Base-by-base conservation (phyloP, 306 rosid species). In the Mucuna pruriens region DNA sequence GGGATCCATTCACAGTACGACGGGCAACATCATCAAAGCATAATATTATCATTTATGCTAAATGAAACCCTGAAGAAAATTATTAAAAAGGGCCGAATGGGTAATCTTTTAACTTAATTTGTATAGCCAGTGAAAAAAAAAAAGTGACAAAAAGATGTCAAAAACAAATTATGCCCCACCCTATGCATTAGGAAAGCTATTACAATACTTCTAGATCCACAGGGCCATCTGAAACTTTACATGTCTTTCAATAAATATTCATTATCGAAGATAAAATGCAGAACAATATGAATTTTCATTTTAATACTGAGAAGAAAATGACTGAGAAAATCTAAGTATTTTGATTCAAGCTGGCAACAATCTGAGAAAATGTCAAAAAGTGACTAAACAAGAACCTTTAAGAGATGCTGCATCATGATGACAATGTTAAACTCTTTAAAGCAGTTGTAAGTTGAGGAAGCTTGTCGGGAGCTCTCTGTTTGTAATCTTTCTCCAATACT, bases 401-500 rank as follows among this genome's bases (percentile, higher is more conserved):
- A 82, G 70, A 76, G 67, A 51, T 5, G 76, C 34, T 76, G 84
- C 86, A 85, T 87, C 91, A 96, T 6, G 90, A 88, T n/a, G 94
- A 85, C 82, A 94, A 86, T 65, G 92, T 85, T 85, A 96, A 84
- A 86, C 85, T 82, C 86, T 88, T 91, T 69, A 96, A 76, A 64
- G 91, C 94, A 17, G 95, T 57, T n/a, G 90, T 85, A 63, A 96
- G 90, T 81, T 92, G 97, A 86, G 94, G 86, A 45, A 96, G 97
- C 84, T 92, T 94, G 67, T 84, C 97, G 0, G 98, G 97, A 74
- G 99, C 94, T 88, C 92, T 96, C 85, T 94, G 97, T 90, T 86
- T 96, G 91, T 90, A 94, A 67, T 93, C 97, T 83, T 92, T 92
- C 96, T 94, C 97, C 90, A 96, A 84, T 0, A 89, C 98, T 76